These are phyloP conservation scores for Corymbia maculata DNA, from an alignment of 345 rosid species.

Conservation along the genomic window DNA sequence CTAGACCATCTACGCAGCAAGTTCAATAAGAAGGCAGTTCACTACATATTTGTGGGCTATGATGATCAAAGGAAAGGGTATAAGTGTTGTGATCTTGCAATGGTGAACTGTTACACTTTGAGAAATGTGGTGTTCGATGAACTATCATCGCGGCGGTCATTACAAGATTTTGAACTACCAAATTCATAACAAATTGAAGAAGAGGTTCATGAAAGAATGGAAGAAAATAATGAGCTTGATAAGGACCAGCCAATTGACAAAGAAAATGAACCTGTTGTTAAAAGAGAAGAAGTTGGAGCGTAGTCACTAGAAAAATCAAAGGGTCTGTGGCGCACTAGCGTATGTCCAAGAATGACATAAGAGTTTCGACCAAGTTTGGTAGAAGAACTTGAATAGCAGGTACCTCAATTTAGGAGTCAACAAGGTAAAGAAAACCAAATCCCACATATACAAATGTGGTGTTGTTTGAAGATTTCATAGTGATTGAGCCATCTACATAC, in stretches of 20 bases:
- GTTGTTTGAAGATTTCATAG: background rate
- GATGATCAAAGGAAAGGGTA: background rate
- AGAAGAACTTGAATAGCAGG: background rate
- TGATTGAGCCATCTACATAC: background rate
- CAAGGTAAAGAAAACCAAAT: background rate
- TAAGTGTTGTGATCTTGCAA: background rate
- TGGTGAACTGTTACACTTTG: too few relatives aligned
- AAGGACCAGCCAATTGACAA: background rate
- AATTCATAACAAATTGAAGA: too few relatives aligned
- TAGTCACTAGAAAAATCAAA: background rate
- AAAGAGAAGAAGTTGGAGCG: background rate
- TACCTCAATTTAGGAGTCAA: background rate
- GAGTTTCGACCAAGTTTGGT: background rate
- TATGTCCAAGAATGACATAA: background rate
- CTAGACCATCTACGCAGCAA: background rate
- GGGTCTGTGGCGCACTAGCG: accelerated
- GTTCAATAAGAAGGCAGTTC: background rate
- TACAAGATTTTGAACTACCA: background rate
- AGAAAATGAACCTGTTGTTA: background rate
- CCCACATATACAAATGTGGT: background rate
- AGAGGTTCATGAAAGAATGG: background rate
- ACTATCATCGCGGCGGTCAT: too few relatives aligned
- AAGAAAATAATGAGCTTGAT: background rate
- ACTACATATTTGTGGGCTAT: background rate
- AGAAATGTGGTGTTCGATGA: too few relatives aligned